A percentile compares a stretch with the other conserved stretches of the same genome.
phyloP scores from a whole-genome alignment of 2,329 filamentous ascomycete genomes.

The Falciphora oryzae region DNA sequence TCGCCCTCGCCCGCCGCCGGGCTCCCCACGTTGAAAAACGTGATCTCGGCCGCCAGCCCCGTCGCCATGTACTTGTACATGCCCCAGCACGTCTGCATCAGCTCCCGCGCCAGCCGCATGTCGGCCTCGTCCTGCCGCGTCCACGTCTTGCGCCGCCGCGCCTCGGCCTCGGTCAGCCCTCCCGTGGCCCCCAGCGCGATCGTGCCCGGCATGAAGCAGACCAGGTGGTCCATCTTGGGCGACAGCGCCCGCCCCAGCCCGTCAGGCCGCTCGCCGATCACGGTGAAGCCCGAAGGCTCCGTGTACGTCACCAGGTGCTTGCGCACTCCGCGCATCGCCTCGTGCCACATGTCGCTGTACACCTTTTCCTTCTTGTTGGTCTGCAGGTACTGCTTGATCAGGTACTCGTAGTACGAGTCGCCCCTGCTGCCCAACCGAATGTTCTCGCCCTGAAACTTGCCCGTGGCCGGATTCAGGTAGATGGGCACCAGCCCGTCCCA shows the following conservation, averaged over 20 bases:
- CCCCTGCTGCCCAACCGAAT: slow-evolving; percentile 90
- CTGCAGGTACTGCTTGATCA: slow-evolving; percentile 97
- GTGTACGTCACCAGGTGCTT: slow-evolving; percentile 92
- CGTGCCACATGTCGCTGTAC: slow-evolving; percentile 90
- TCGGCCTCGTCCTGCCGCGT: slow-evolving; percentile 75
- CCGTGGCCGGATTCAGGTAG: slow-evolving; percentile 74
- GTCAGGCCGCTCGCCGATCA: slow-evolving; percentile 77
- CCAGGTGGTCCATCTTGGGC: slow-evolving; percentile 96
- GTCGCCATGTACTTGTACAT: slow-evolving; percentile 92
- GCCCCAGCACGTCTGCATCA: slow-evolving; percentile 96
- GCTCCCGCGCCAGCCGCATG: slow-evolving; percentile 78
- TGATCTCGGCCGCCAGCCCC: slow-evolving; percentile 90
- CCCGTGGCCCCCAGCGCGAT: slow-evolving; percentile 85
- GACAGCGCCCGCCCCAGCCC: slow-evolving; percentile 62
- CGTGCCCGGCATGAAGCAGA: slow-evolving; percentile 95
- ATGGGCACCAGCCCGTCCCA: slow-evolving; percentile 86
- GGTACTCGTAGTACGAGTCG: slow-evolving; percentile 97
- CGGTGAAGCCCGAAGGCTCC: slow-evolving; percentile 71
- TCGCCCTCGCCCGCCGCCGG: slow-evolving; percentile 60
- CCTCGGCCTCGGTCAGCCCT: slow-evolving; percentile 68
- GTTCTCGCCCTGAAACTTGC: slow-evolving; percentile 75
- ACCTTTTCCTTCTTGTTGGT: slow-evolving; percentile 80
- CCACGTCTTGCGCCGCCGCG: slow-evolving; percentile 69
- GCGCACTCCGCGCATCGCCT: slow-evolving; percentile 76
- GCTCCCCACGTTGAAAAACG: slow-evolving; percentile 73